Percentiles rank a stretch among this genome's conserved stretches.
These are phyloP conservation scores for Eutypella sp. DNA, from an alignment of 2,329 filamentous ascomycete species.

Conservation along the genomic window DNA sequence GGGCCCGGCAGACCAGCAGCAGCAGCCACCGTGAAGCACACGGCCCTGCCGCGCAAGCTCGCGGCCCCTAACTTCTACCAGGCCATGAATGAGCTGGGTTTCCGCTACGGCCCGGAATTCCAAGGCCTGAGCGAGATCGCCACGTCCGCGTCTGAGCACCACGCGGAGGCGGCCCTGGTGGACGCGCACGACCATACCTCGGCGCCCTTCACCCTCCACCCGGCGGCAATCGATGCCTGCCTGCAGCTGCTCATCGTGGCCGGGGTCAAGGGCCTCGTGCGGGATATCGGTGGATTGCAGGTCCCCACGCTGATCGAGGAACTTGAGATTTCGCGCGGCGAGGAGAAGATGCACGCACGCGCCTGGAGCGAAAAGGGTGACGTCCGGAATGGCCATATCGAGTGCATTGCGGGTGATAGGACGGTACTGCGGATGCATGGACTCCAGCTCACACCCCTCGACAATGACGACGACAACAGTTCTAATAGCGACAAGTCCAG, in stretches of 20 bases:
- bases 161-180: conserved; percentile 14
- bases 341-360: conserved; percentile 10
- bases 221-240: conserved; percentile 30
- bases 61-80: conserved; percentile 20
- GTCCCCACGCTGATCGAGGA: conserved; percentile 25
- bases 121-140: conserved; percentile 20
- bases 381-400: conserved; percentile 8
- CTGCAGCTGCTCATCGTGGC: conserved; percentile 26
- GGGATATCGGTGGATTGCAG: conserved; percentile 14
- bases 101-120: conserved; percentile 28
- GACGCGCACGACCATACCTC: conserved; percentile 15
- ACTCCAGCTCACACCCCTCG: conserved; percentile 18
- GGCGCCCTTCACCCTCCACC: conserved; percentile 31
- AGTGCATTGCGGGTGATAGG: conserved; percentile 15
- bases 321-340: conserved; percentile 9
- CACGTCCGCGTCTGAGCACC: conserved; percentile 12
- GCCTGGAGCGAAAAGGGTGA: conserved; percentile 11
- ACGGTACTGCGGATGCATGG: conserved; percentile 13
- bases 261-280: conserved; percentile 13
- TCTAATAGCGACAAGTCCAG: conserved; percentile 7
- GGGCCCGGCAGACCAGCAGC: conserved; percentile 3
- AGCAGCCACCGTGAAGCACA: no score
- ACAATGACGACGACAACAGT: conserved; percentile 15
- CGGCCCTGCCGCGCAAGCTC: conserved; percentile 16
- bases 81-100: conserved; percentile 21